Percentiles rank a stretch among this genome's conserved stretches.
These are phyloP conservation scores for Pyricularia grisea DNA, from an alignment of 2,329 filamentous ascomycete genomes.

Conservation along the genomic window DNA sequence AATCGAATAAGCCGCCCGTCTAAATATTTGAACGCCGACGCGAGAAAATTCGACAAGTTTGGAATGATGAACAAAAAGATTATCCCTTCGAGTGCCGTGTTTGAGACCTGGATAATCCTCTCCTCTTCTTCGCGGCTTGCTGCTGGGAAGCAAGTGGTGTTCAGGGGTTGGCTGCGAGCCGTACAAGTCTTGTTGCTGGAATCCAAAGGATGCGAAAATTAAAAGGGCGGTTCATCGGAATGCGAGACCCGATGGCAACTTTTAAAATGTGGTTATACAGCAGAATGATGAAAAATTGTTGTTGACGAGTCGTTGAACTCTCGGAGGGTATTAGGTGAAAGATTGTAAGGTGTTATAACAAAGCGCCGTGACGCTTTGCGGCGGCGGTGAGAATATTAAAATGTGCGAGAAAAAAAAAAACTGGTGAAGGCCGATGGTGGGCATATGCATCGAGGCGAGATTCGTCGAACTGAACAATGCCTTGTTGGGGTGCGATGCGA, in stretches of 20 bases:
- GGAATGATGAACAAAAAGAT: constrained; percentile 11
- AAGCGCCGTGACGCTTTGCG: background rate
- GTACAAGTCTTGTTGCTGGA: constrained; percentile 5
- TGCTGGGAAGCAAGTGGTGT: constrained; percentile 15
- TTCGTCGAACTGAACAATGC: background rate
- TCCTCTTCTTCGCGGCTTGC: constrained; percentile 9
- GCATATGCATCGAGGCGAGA: background rate
- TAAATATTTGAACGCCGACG: constrained; percentile 22
- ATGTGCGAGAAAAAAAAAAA: too few species aligned
- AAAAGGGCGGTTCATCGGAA: background rate
- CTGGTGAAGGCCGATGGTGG: background rate
- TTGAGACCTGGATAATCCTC: constrained; percentile 4
- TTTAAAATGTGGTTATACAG: background rate
- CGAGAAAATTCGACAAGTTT: constrained; percentile 17
- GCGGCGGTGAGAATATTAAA: background rate
- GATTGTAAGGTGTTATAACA: background rate
- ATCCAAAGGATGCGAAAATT: background rate
- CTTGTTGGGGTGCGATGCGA: background rate
- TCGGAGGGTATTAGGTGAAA: background rate
- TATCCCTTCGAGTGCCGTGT: constrained; percentile 6
- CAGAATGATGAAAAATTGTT: background rate
- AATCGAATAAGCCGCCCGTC: constrained; percentile 8
- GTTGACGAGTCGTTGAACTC: background rate
- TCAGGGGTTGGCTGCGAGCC: constrained; percentile 18
- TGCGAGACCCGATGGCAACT: background rate